Evolutionary conservation across 345 rosid species (phyloP).

Genomic region (Carallia pectinifolia): DNA sequence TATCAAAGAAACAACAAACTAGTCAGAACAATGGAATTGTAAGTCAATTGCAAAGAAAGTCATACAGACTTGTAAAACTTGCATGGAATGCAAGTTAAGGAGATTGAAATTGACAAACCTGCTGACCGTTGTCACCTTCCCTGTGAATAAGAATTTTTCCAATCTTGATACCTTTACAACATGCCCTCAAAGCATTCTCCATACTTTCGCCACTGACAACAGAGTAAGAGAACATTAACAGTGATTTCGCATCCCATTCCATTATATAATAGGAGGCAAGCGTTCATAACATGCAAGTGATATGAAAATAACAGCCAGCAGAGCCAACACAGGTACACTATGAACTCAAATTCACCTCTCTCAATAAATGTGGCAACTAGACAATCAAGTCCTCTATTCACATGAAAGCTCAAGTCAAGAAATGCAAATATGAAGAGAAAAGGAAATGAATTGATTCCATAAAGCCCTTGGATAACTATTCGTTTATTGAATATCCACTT

Average conservation of each 20-base stretch:
- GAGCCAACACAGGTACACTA: not conserved
- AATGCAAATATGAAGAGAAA: not conserved
- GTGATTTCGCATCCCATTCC: not conserved
- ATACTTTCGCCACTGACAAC: slow-evolving; percentile 89
- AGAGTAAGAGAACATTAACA: slow-evolving; percentile 13
- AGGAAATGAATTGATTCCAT: not conserved
- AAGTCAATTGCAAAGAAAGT: no score
- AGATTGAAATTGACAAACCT: slow-evolving; percentile 39
- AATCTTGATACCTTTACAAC: slow-evolving; percentile 96
- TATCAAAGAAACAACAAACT: slow-evolving; percentile 4
- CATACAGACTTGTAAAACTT: not conserved
- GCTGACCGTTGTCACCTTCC: slow-evolving; percentile 97
- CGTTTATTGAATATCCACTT: not conserved
- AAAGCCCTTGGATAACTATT: not conserved
- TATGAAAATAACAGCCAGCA: not conserved
- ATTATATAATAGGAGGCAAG: not conserved
- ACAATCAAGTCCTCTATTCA: not conserved
- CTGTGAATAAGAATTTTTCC: slow-evolving; percentile 97
- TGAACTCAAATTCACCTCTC: not conserved
- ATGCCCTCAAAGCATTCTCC: slow-evolving; percentile 98
- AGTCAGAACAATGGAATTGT: slow-evolving; percentile 10
- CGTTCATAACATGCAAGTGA: not conserved
- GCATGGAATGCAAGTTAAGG: not conserved
- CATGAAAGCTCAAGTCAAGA: no score
- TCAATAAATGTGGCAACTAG: not conserved